Evolutionary conservation across 1,139 yeast genomes (phyloP), one percentile per base, ranked within the genome.

Genomic region (Taphrina populina): DNA sequence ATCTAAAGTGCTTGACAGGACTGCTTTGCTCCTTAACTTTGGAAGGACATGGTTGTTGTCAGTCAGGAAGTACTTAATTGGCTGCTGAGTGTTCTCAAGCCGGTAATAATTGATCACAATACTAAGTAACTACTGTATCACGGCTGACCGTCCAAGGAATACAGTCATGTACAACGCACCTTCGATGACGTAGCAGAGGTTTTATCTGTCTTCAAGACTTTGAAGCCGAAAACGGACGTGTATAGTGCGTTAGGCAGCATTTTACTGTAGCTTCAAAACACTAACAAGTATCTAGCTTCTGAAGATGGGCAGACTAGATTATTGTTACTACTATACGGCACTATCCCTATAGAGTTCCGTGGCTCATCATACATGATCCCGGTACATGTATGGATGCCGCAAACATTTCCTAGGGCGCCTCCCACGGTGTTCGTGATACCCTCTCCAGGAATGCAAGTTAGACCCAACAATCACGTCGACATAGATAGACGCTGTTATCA

Each of bases 341-440:
- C 76, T 1, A 63, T 82, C 2, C 75, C 77, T 0, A 66, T 71
- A 0, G 44, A 57, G 5, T 68, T 71, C 33, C 64, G 65, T 13
- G 62, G 67, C 60, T 64, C 67, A 4, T 64, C 66, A 0, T 70
- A 73, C 54, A 66, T 71, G 20, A 74, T 82, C n/a, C 88, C 90
- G 0, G 67, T 86, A 10, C 81, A 81, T 59, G 70, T 88, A 2
- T 88, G 95, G 95, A 66, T 90, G 1, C 95, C 95, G 0, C 75
- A 76, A 34, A 72, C 75, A 24, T 87, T 86, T 64, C 95, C 96
- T 0, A 65, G 64, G 24, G 66, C 64, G 2, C 76, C 82, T 1
- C 96, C 96, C 0, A 64, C 80, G 20, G 76, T 80, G 0, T 84
- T 74, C 65, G 78, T 88, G 5, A 73, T 76, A 23, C 81, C 84